A percentile compares a stretch with the other conserved stretches of the same genome.
phyloP scores from a whole-genome alignment of 2,329 filamentous ascomycete genomes.

The Calonectria fujianensis region DNA sequence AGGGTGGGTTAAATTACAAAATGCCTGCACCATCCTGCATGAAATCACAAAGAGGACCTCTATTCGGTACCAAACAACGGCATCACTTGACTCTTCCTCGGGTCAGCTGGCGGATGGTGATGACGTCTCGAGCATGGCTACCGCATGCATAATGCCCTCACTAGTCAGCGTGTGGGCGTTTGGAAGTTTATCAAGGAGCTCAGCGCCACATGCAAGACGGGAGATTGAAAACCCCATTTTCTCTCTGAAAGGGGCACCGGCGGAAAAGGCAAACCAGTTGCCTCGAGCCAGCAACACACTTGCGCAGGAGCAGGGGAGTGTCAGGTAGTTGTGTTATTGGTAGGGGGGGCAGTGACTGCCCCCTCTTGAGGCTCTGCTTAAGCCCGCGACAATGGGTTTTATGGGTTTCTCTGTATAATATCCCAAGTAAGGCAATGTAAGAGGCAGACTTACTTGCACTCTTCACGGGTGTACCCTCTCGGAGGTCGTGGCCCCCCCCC shows the following conservation, averaged over 20 bases:
- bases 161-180: too few relatives aligned
- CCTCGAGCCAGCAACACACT: background rate
- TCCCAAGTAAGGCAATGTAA: background rate
- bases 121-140: background rate
- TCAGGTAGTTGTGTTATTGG: background rate
- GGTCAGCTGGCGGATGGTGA: background rate
- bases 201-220: conserved; percentile 1
- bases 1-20: background rate
- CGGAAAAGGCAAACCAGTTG: background rate
- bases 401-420: background rate
- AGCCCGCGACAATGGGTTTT: background rate
- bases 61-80: background rate
- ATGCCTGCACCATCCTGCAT: background rate
- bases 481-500: background rate
- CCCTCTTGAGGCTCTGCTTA: background rate
- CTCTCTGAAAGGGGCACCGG: background rate
- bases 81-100: background rate
- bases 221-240: background rate
- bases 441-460: background rate
- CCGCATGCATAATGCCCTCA: background rate
- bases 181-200: background rate
- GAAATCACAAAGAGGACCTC: background rate
- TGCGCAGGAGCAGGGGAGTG: background rate
- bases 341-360: background rate
- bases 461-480: background rate